Evolutionary conservation across 306 rosid species (phyloP).

Genomic region (Hippophae tibetana): DNA sequence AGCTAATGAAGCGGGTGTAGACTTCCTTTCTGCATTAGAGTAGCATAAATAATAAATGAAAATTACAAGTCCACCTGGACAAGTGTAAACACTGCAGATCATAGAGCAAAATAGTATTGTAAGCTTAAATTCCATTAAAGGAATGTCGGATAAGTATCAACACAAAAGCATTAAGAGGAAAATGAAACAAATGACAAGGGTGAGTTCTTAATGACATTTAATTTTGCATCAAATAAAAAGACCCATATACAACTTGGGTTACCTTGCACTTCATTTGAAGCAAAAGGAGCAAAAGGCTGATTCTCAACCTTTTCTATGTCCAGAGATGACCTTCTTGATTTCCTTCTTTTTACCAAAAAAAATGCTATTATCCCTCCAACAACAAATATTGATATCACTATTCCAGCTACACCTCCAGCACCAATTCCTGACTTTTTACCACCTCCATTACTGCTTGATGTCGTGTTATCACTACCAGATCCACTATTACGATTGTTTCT

Average conservation of each 20-base stretch:
- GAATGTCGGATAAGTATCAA: constrained; percentile 3
- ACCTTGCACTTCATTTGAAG: constrained; percentile 64
- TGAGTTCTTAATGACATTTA: constrained; percentile 12
- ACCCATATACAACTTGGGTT: constrained; percentile 11
- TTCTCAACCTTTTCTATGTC: constrained; percentile 66
- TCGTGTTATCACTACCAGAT: constrained; percentile 32
- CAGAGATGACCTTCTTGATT: constrained; percentile 48
- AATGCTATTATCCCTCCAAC: constrained; percentile 69
- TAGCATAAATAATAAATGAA: constrained; percentile 9
- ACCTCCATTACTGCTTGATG: constrained; percentile 44
- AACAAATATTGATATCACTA: constrained; percentile 68
- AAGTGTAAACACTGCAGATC: background rate
- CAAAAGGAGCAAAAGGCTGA: constrained; percentile 55
- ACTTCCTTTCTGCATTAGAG: constrained; percentile 60
- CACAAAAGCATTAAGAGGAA: constrained; percentile 1
- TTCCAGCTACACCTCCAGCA: constrained; percentile 88
- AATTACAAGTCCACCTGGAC: background rate
- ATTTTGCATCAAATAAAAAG: constrained; percentile 4
- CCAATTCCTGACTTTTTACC: constrained; percentile 71
- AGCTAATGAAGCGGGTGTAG: constrained; percentile 38
- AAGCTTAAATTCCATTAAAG: background rate
- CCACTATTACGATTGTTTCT: constrained; percentile 35
- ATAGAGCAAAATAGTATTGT: constrained; percentile 5
- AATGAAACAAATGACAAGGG: background rate
- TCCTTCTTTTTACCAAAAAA: constrained; percentile 56